These are phyloP conservation scores for Galeopsis tetrahit DNA, from an alignment of 257 asterid genomes.

Conservation along the genomic window DNA sequence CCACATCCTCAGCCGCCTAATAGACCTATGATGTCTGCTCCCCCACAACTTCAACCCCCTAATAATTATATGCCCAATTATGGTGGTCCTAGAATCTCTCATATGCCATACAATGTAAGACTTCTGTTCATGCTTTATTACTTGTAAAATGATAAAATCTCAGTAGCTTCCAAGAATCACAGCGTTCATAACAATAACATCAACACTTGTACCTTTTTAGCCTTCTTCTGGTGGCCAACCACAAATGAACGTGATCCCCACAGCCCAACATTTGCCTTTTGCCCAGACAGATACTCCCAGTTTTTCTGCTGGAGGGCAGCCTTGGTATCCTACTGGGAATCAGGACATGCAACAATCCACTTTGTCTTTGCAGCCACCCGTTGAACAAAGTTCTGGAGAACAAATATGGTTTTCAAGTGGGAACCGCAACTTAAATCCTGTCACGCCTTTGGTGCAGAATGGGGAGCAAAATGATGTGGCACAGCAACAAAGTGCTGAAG, in stretches of 20 bases:
- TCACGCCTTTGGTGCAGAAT: constrained; percentile 55
- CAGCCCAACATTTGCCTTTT: constrained; percentile 50
- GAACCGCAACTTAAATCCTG: constrained; percentile 49
- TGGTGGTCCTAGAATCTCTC: constrained; percentile 65
- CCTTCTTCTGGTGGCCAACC: constrained; percentile 56
- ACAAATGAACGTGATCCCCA: constrained; percentile 58
- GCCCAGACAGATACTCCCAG: constrained; percentile 54
- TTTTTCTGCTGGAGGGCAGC: constrained; percentile 60
- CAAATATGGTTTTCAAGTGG: constrained; percentile 51
- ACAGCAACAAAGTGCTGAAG: constrained; percentile 43
- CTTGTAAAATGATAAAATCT: neutral
- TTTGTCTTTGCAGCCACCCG: constrained; percentile 51
- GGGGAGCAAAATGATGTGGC: constrained; percentile 44
- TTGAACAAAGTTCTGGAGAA: constrained; percentile 47
- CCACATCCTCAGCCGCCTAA: constrained; percentile 54
- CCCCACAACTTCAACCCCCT: constrained; percentile 53
- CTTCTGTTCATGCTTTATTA: constrained; percentile 15
- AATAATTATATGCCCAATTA: constrained; percentile 63
- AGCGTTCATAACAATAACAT: neutral
- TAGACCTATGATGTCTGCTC: constrained; percentile 53
- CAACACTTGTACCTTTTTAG: constrained; percentile 29
- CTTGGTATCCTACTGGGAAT: constrained; percentile 67
- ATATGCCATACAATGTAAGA: constrained; percentile 61
- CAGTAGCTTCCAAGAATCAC: constrained; percentile 15
- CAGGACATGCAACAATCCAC: constrained; percentile 56